Evolutionary conservation across 2,329 filamentous ascomycete genomes (phyloP).

Genomic region (Parafenestella ontariensis): DNA sequence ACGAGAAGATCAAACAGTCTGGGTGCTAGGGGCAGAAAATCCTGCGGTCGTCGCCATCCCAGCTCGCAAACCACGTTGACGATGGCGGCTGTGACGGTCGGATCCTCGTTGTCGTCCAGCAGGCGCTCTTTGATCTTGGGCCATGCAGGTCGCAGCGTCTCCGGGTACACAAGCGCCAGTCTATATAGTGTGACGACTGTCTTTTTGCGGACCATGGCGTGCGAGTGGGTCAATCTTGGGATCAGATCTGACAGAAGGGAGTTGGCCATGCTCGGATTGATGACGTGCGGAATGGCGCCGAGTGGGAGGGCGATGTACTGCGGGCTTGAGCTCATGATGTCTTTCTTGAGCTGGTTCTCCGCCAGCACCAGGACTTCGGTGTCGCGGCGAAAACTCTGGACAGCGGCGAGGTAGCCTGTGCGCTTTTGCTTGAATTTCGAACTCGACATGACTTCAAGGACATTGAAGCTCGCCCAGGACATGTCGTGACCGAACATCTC

Average conservation of each 20-base stretch:
- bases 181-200: slow-evolving; percentile 93
- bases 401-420: slow-evolving; percentile 91
- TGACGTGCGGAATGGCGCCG: slow-evolving; percentile 89
- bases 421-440: slow-evolving; percentile 94
- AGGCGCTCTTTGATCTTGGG: slow-evolving; percentile 95
- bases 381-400: slow-evolving; percentile 93
- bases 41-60: slow-evolving; percentile 89
- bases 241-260: slow-evolving; percentile 87
- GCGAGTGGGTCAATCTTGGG: slow-evolving; percentile 84
- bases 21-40: slow-evolving; percentile 91
- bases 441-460: slow-evolving; percentile 98
- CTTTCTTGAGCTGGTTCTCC: slow-evolving; percentile 96
- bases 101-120: slow-evolving; percentile 87
- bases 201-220: slow-evolving; percentile 89
- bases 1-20: slow-evolving; percentile 91
- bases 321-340: slow-evolving; percentile 74
- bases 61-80: slow-evolving; percentile 97
- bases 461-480: slow-evolving; percentile 99
- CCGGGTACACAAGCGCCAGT: slow-evolving; percentile 93
- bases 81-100: slow-evolving; percentile 92
- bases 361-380: slow-evolving; percentile 98
- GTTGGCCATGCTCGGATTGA: slow-evolving; percentile 89
- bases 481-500: slow-evolving; percentile 99
- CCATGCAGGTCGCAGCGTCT: slow-evolving; percentile 91
- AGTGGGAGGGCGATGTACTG: slow-evolving; percentile 86